Evolutionary conservation across 2,329 filamentous ascomycete genomes (phyloP).

Genomic region (Rutstroemia sydowiana): DNA sequence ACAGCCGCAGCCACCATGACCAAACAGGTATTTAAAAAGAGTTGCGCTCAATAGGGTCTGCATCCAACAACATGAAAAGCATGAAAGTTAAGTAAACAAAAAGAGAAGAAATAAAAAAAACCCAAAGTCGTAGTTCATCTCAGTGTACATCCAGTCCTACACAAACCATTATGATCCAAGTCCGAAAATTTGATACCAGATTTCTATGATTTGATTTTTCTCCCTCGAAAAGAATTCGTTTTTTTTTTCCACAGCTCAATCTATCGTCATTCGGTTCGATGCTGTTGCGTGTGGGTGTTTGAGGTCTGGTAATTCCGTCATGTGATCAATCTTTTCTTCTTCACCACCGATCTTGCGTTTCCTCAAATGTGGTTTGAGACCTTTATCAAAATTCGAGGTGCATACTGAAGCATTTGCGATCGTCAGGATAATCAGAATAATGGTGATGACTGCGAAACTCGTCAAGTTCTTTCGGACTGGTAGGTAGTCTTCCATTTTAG

Average conservation of each 20-base stretch:
- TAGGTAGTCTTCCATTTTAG: constrained; percentile 53
- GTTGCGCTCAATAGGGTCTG: neutral
- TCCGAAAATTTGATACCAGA: neutral
- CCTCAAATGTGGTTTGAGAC: constrained; percentile 79
- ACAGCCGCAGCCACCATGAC: neutral
- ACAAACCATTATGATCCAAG: neutral
- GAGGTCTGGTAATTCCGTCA: constrained; percentile 39
- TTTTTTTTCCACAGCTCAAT: constrained; percentile 26
- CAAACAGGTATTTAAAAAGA: neutral
- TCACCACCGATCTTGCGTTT: constrained; percentile 42
- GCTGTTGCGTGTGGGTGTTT: constrained; percentile 32
- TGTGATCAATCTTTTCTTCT: constrained; percentile 44
- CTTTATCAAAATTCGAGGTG: constrained; percentile 83
- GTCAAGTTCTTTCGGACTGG: constrained; percentile 82
- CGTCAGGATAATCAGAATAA: constrained; percentile 79
- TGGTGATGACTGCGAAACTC: constrained; percentile 88
- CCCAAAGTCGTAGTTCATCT: neutral
- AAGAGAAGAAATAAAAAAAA: neutral
- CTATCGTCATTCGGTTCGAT: constrained; percentile 42
- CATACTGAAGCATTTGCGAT: constrained; percentile 83
- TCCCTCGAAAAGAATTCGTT: neutral
- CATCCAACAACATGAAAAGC: neutral
- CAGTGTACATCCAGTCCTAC: neutral
- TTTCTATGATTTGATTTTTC: neutral
- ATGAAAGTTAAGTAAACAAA: neutral